Percentiles rank a stretch among this genome's conserved stretches.
These are phyloP conservation scores for Raphanus sativus DNA, from an alignment of 345 rosid genomes.

Conservation along the genomic window DNA sequence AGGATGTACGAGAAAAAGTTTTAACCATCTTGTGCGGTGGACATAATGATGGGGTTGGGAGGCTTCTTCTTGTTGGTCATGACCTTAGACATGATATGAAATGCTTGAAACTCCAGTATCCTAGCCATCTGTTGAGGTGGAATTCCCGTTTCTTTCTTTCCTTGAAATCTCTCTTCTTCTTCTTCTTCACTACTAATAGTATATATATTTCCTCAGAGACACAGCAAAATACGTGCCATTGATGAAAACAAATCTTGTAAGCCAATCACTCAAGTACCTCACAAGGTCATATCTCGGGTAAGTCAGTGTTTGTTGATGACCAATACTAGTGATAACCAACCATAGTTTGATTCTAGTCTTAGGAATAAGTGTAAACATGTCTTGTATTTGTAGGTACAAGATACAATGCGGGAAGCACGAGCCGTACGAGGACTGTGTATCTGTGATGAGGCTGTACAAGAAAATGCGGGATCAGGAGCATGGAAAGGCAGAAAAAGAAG, in stretches of 20 bases:
- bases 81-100: slow-evolving; percentile 58
- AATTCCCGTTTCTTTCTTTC: not conserved
- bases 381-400: slow-evolving; percentile 48
- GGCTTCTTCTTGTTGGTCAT: slow-evolving; percentile 76
- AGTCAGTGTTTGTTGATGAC: slow-evolving; percentile 23
- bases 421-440: slow-evolving; percentile 67
- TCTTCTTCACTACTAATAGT: not conserved
- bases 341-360: not conserved
- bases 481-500: slow-evolving; percentile 18
- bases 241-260: slow-evolving; percentile 70
- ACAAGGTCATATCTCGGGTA: slow-evolving; percentile 63
- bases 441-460: slow-evolving; percentile 74
- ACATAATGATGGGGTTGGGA: slow-evolving; percentile 57
- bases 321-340: too few species aligned
- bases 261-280: slow-evolving; percentile 80
- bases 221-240: slow-evolving; percentile 69
- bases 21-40: slow-evolving; percentile 52
- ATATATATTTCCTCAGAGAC: slow-evolving; percentile 49
- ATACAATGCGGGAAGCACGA: slow-evolving; percentile 60
- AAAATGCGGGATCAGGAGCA: slow-evolving; percentile 61
- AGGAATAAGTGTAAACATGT: not conserved
- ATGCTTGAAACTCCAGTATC: slow-evolving; percentile 63
- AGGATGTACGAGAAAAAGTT: slow-evolving; percentile 50
- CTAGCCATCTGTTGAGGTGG: slow-evolving; percentile 64
- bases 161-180: not conserved